phyloP scores from a whole-genome alignment of 176 grass and related monocot species.

The Oryza longistaminata region DNA sequence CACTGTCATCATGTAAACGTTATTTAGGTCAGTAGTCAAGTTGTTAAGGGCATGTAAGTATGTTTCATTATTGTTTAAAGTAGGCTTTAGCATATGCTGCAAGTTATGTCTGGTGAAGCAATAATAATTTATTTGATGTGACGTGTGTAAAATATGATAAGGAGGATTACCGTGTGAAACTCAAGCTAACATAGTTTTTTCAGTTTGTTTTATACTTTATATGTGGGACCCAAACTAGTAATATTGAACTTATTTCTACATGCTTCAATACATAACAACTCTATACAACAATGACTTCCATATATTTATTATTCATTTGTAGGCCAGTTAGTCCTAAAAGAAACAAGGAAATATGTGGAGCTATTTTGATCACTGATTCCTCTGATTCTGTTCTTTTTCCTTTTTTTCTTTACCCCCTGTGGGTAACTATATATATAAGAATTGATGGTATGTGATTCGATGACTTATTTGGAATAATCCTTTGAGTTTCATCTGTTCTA shows the following conservation, averaged over 20 bases:
- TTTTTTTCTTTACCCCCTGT: not conserved
- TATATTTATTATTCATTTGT: not conserved
- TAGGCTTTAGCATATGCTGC: slow-evolving; percentile 36
- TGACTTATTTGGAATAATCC: not conserved
- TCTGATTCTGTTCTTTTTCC: not conserved
- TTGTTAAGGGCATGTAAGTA: slow-evolving; percentile 29
- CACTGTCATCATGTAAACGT: slow-evolving; percentile 29
- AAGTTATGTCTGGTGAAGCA: slow-evolving; percentile 37
- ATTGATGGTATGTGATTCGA: slow-evolving; percentile 17
- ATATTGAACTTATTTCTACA: slow-evolving; percentile 22
- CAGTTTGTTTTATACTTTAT: slow-evolving; percentile 33
- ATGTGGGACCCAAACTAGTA: slow-evolving; percentile 28
- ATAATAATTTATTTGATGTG: slow-evolving; percentile 50
- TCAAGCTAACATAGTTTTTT: slow-evolving; percentile 30
- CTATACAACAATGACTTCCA: not conserved
- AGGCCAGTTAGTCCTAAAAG: not conserved
- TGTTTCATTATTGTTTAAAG: slow-evolving; percentile 42
- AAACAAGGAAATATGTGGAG: slow-evolving; percentile 10
- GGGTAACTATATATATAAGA: not conserved
- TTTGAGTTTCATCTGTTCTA: slow-evolving; percentile 24
- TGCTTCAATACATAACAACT: slow-evolving; percentile 15
- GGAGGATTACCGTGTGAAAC: slow-evolving; percentile 25
- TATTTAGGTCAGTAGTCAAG: slow-evolving; percentile 40
- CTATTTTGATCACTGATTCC: not conserved
- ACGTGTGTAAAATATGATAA: slow-evolving; percentile 38